phyloP scores from a whole-genome alignment of 2,329 filamentous ascomycete species.

The Juglanconis oblonga region DNA sequence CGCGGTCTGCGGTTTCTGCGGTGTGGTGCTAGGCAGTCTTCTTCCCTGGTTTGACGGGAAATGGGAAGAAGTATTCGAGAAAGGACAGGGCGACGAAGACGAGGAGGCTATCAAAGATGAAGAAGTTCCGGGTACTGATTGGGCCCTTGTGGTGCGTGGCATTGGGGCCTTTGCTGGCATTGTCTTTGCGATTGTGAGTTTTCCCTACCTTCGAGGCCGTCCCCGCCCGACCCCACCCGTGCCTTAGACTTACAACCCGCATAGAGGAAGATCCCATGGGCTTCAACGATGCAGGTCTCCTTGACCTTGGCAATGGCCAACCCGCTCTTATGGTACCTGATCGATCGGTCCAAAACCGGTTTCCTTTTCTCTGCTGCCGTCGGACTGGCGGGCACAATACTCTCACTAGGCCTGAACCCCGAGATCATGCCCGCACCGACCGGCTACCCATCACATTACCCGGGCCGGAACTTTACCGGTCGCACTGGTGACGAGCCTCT shows the following conservation, averaged over 20 bases:
- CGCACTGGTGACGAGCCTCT: slow-evolving; percentile 23
- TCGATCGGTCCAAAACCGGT: slow-evolving; percentile 84
- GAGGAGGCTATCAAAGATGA: slow-evolving; percentile 26
- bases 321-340: slow-evolving; percentile 91
- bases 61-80: slow-evolving; percentile 57
- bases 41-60: slow-evolving; percentile 81
- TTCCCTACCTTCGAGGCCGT: neutral
- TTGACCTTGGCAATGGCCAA: slow-evolving; percentile 87
- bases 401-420: slow-evolving; percentile 73
- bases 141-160: slow-evolving; percentile 62
- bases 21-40: slow-evolving; percentile 72
- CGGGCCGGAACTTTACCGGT: slow-evolving; percentile 23
- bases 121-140: slow-evolving; percentile 56
- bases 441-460: slow-evolving; percentile 32
- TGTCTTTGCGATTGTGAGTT: slow-evolving; percentile 71
- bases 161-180: slow-evolving; percentile 62
- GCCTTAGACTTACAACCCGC: neutral
- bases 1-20: slow-evolving; percentile 76
- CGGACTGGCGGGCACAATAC: slow-evolving; percentile 68
- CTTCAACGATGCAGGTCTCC: slow-evolving; percentile 90
- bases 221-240: no score
- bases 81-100: slow-evolving; percentile 24
- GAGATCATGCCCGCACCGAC: slow-evolving; percentile 72
- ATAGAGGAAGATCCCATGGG: slow-evolving; percentile 86
- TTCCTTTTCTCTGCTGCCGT: slow-evolving; percentile 76